These are phyloP conservation scores for rapeseed (Brassica napus) DNA, from an alignment of 345 rosid genomes.

Conservation along the genomic window DNA sequence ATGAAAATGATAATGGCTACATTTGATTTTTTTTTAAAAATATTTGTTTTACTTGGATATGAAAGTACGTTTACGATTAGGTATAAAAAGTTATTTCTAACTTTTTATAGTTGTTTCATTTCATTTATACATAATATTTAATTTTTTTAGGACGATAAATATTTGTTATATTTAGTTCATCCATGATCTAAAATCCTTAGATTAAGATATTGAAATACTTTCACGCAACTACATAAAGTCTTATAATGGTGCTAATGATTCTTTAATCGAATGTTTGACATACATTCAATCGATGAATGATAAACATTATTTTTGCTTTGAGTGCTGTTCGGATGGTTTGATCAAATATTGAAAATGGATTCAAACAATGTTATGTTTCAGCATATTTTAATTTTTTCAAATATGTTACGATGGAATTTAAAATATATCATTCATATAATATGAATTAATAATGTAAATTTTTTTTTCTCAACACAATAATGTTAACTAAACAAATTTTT, in stretches of 20 bases:
- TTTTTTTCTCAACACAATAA: neutral
- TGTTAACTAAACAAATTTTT: neutral
- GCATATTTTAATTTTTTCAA: neutral
- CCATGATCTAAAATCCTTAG: neutral
- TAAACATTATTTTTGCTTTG: neutral
- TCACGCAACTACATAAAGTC: too few species aligned
- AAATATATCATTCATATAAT: neutral
- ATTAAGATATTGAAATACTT: neutral
- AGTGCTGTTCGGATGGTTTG: neutral
- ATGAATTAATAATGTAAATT: neutral
- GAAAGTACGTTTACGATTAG: too few species aligned
- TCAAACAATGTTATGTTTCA: neutral
- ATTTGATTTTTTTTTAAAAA: too few species aligned
- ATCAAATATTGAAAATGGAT: neutral
- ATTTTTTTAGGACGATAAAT: too few species aligned
- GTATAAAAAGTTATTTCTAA: too few species aligned
- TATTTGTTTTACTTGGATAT: too few species aligned
- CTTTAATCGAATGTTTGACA: neutral
- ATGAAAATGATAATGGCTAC: too few species aligned
- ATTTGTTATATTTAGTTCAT: neutral
- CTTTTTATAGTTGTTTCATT: neutral
- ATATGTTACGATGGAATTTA: neutral
- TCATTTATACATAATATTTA: neutral
- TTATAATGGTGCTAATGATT: neutral
- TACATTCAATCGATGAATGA: neutral